Base-by-base conservation (phyloP, 1,284 basidiomycete species). In the Trichosporon coremiiforme region DNA sequence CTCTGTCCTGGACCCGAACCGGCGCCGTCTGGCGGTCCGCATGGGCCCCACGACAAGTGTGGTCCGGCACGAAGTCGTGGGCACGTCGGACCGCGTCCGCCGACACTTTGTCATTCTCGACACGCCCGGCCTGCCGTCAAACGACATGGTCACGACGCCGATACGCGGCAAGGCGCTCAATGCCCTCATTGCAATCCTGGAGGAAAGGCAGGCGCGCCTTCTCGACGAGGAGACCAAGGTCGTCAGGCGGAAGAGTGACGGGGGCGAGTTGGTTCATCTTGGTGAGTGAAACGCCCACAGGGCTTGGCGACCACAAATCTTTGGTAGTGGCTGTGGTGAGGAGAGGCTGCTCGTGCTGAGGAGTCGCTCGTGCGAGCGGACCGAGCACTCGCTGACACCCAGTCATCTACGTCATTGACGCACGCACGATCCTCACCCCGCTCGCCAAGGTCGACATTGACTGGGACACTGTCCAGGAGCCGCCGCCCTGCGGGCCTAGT, bases 351-450 rank as follows among this genome's bases (percentile, higher is more conserved):
- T 25, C 25, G 25, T 25, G 25, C 25, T 25, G 25, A 25, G 25
- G 25, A 25, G 25, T 25, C 25, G 25, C 25, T 25, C 25, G 25
- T 25, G 25, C 25, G 25, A 25, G 25, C 25, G 25, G 25, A 25
- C 25, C 25, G 25, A 25, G 25, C 25, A 25, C 33, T n/a, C 25
- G 17, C 33, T 45, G 7, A 17, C 33, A 10, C 53, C 68, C 68
- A 82, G 81, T 80, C 63, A 67, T 83, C 25, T 83, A 82, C 69
- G 71, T 80, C 41, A 76, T 83, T 38, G 80, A 83, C 69, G 80
- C 80, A 1, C 66, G 79, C 57, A 64, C 70, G 25, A 74, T 80
- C 4, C 74, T 83, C 6, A 60, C 47, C 2, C 64, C 68, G 4
- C 35, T 63, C 17, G 31, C 67, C 25, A 55, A 67, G 0, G 66